Evolutionary conservation across 768 basidiomycete genomes (phyloP).

Genomic region (Tubosaeta sp.): DNA sequence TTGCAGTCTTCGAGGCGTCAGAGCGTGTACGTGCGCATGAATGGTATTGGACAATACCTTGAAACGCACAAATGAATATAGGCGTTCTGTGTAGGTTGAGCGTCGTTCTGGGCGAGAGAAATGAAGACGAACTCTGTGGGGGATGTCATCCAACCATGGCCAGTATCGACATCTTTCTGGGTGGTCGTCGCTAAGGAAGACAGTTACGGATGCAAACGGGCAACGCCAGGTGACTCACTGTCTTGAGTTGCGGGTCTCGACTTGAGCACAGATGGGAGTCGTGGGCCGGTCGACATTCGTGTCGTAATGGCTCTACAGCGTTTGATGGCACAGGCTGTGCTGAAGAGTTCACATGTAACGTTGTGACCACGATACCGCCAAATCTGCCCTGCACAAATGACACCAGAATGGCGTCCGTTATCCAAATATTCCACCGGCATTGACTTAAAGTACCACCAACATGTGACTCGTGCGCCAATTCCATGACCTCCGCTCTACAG

Average conservation of each 20-base stretch:
- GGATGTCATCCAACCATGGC: constrained; percentile 57
- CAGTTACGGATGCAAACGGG: neutral
- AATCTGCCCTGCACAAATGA: too few species aligned
- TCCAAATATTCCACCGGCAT: too few species aligned
- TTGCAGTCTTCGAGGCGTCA: constrained; percentile 48
- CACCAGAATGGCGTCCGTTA: too few species aligned
- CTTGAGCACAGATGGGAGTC: constrained; percentile 32
- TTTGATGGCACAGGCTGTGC: too few species aligned
- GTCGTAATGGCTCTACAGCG: too few species aligned
- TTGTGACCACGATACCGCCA: too few species aligned
- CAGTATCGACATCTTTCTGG: constrained; percentile 48
- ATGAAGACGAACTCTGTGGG: constrained; percentile 54
- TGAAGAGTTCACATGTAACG: too few species aligned
- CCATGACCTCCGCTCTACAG: neutral
- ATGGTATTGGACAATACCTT: constrained; percentile 35
- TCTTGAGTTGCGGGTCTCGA: constrained; percentile 31
- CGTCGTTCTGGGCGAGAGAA: neutral
- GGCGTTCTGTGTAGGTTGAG: constrained; percentile 50
- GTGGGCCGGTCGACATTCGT: constrained; percentile 21
- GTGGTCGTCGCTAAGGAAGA: constrained; percentile 44
- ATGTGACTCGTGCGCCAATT: too few species aligned
- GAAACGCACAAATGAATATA: constrained; percentile 72
- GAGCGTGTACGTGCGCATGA: neutral
- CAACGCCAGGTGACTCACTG: constrained; percentile 14
- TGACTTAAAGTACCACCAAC: too few species aligned